Evolutionary conservation across 1,284 basidiomycete species (phyloP), one percentile per base, ranked within the genome.

Genomic region (Cyathus olla): DNA sequence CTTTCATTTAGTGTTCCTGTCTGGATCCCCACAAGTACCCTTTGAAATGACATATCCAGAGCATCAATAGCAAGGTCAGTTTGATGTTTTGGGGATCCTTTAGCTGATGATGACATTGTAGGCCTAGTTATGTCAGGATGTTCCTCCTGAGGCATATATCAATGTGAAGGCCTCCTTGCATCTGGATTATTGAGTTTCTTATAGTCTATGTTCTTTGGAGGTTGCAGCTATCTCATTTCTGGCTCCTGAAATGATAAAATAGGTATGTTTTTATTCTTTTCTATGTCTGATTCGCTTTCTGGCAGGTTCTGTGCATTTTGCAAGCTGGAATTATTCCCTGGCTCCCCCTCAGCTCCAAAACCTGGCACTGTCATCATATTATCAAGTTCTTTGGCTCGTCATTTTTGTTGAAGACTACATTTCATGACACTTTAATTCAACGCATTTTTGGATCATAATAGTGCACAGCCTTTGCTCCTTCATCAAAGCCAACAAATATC

Each of bases 291-390:
- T 15, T 11, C 44, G 21, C 11, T 2, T 47, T 56, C 17, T 31
- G 57, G n/a, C 28, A 35, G 2, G 26, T 49, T 51, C 61, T 61
- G 54, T 27, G 17, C 9, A 47, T 37, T 13, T 37, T 55, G n/a
- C 21, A 6, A 51, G 17, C 5, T 42, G 31, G 49, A 57, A 48
- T 39, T 35, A 8, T 35, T 6, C 13, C 13, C 31, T 35, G 31
- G 42, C 71, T 67, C 66, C 66, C 66, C 71, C 66, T 70, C 68
- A 56, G 60, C 21, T 37, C 17, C 54, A 44, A 66, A 60, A 61
- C 64, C 62, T 1, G 66, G 66, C 2, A 66, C 6, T 8, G 13
- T 4, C 9, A 52, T 57, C 19, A 37, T 44, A 3, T 54, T 49
- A 51, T 66, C 53, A 2, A 50, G 17, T 51, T 66, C 59, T 29